Base-by-base conservation (phyloP, 257 asterid species). In the Capsicum rhomboideum region DNA sequence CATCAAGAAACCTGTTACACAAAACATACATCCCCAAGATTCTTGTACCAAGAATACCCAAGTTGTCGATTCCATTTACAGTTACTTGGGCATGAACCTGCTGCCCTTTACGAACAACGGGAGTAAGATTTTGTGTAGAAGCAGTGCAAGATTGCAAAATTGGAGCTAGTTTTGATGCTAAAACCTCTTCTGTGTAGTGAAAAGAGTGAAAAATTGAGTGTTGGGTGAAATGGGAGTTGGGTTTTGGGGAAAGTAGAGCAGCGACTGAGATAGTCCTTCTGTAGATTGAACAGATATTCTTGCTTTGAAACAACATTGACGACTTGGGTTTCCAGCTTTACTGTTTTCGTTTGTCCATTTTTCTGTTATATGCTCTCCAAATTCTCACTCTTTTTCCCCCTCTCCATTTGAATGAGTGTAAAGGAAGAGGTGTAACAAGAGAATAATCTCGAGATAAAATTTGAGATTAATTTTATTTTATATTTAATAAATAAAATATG, bases 61-160 rank as follows among this genome's bases (percentile, higher is more conserved):
- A 77, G 85, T 86, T 89, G 87, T 84, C 86, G 84, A 90, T 89
- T 29, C 99, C 99, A 93, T 93, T 90, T 44, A 93, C 91, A 6
- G 90, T 88, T 54, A 92, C 78, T 86, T 93, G 99, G 52, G 99
- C 91, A 86, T 95, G 99, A 78, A 94, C 84, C 86, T 94, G 95
- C 87, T 89, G 87, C 40, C 89, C 89, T 84, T 84, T 86, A 80
- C 50, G 89, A 49, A 87, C 52, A 85, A 85, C 82, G 23, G 85
- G 83, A 18, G 90, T 86, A 54, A 85, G 83, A 79, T 85, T 55
- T 46, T 86, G 89, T 13, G 86, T 85, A 55, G 12, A 17, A 52
- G 81, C 49, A 54, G 80, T 77, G 46, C 92, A 89, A 82, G 80
- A 74, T 8, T 83, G 86, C 74, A 94, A 59, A 34, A 96, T 85